Evolutionary conservation across 208 protist species (phyloP), one percentile per base, ranked within the genome.

Genomic region (Acanthamoeba castellanii): DNA sequence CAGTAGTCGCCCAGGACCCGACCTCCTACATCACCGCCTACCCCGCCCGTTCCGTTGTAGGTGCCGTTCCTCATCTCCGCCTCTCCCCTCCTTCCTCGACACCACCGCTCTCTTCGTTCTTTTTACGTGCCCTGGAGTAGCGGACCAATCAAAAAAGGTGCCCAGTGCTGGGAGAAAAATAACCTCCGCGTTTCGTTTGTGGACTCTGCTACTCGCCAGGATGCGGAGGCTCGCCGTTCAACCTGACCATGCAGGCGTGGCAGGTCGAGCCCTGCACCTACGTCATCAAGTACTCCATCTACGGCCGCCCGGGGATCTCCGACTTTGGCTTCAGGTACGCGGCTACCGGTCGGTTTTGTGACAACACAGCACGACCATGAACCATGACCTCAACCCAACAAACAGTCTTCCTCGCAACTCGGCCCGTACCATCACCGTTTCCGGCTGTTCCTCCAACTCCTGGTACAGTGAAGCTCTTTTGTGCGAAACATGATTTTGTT

Each of bases 321-420:
- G 34, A 78, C 70, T 78, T 34, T 34, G 70, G 70, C 70, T 78
- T 78, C 70, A 78, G 70, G 64, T 72, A 34, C n/a, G 64, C 37
- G 37, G 37, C 37, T 3, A 42, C 2, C 2, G 37, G 3, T 42
- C 37, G 37, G 37, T 1, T 42, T 42, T 3, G 1, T 42, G 2
- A 1, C 37, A 42, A n/a, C n/a, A 42, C 37, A 42, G 37, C 37
- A 42, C 1, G 3, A 42, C 2, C 37, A 42, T 3, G 1, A 42
- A 42, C 3, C 37, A 4, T 3, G 37, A 42, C 37, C 37, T 47
- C 45, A 47, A 47, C 37, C 37, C 45, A 47, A 47, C 45, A 47
- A 47, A 6, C 64, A 72, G 64, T 25, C 70, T 78, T 14, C 1
- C 70, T 47, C 32, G n/a, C 13, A 78, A 78, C 70, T 2, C 70